Percentiles rank a stretch among this genome's conserved stretches.
phyloP scores from a whole-genome alignment of 441 rosid species.

The Erysimum cheiri region DNA sequence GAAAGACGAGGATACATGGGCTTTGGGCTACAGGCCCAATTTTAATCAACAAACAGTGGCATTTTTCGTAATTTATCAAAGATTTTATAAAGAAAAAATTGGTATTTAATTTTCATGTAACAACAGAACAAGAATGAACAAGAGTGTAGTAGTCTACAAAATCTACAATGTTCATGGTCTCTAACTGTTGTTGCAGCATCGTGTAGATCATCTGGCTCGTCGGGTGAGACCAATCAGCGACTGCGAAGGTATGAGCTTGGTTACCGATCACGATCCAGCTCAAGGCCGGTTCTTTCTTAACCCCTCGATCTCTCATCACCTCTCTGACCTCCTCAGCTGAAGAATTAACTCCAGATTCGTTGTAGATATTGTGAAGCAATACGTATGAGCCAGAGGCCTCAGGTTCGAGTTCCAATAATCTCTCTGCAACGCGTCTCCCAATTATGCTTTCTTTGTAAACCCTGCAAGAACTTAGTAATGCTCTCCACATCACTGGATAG shows the following conservation, averaged over 20 bases:
- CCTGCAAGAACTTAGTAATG: slow-evolving; percentile 55
- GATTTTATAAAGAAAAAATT: background rate
- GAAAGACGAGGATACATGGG: slow-evolving; percentile 14
- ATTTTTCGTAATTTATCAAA: background rate
- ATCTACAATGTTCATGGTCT: slow-evolving; percentile 35
- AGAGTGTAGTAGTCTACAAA: slow-evolving; percentile 26
- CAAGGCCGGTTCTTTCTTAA: slow-evolving; percentile 54
- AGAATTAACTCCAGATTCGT: slow-evolving; percentile 42
- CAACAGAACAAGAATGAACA: slow-evolving; percentile 22
- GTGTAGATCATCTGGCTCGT: slow-evolving; percentile 34
- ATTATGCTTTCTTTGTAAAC: slow-evolving; percentile 40
- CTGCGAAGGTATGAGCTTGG: slow-evolving; percentile 38
- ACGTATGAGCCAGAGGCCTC: slow-evolving; percentile 51
- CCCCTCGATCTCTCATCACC: slow-evolving; percentile 45
- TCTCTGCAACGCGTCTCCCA: slow-evolving; percentile 48
- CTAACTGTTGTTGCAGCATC: slow-evolving; percentile 15
- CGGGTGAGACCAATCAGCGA: slow-evolving; percentile 43
- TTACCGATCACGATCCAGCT: slow-evolving; percentile 49
- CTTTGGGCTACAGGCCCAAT: slow-evolving; percentile 36
- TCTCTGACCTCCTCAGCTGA: slow-evolving; percentile 44
- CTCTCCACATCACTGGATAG: slow-evolving; percentile 54
- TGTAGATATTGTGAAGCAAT: slow-evolving; percentile 48
- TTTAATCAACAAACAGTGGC: background rate
- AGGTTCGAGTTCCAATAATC: slow-evolving; percentile 47
- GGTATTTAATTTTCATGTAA: slow-evolving; percentile 10